Percentiles rank a stretch among this genome's conserved stretches.
These are phyloP conservation scores for Lactifluus pinguis DNA, from an alignment of 768 basidiomycete species.

Conservation along the genomic window DNA sequence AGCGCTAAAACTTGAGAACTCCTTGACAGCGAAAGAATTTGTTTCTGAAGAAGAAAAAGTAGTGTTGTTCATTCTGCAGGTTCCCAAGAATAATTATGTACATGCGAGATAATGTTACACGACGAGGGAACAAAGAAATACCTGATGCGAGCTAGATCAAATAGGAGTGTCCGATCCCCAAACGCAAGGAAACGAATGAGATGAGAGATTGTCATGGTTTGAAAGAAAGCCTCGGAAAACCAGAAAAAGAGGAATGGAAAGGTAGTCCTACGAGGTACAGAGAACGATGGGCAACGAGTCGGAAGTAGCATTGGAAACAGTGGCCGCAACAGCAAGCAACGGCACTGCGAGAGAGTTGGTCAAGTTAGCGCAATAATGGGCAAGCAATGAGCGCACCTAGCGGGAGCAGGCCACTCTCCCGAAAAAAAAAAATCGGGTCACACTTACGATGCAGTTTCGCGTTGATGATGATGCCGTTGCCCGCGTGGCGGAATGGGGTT, in stretches of 20 bases:
- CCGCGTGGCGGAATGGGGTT: constrained; percentile 27
- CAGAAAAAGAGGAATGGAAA: too few relatives aligned
- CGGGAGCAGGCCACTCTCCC: neutral
- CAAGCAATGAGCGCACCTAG: neutral
- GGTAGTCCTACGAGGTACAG: too few relatives aligned
- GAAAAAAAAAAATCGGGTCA: neutral
- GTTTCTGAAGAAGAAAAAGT: neutral
- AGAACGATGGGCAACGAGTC: too few relatives aligned
- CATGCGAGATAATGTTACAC: neutral
- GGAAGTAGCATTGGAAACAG: too few relatives aligned
- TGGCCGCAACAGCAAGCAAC: neutral
- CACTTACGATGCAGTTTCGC: neutral
- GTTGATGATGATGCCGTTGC: constrained; percentile 4
- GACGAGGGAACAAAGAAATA: neutral
- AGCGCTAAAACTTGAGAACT: neutral
- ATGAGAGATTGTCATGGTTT: neutral
- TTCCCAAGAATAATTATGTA: neutral
- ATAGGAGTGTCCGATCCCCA: too few relatives aligned
- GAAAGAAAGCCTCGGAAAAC: neutral
- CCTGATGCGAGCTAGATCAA: neutral
- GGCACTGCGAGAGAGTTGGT: neutral
- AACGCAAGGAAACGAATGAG: neutral
- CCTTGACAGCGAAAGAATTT: too few relatives aligned
- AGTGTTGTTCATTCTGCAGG: neutral
- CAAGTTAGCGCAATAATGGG: neutral